These are phyloP conservation scores for Dacryopinax spathularia DNA, from an alignment of 768 basidiomycete genomes.

Conservation along the genomic window DNA sequence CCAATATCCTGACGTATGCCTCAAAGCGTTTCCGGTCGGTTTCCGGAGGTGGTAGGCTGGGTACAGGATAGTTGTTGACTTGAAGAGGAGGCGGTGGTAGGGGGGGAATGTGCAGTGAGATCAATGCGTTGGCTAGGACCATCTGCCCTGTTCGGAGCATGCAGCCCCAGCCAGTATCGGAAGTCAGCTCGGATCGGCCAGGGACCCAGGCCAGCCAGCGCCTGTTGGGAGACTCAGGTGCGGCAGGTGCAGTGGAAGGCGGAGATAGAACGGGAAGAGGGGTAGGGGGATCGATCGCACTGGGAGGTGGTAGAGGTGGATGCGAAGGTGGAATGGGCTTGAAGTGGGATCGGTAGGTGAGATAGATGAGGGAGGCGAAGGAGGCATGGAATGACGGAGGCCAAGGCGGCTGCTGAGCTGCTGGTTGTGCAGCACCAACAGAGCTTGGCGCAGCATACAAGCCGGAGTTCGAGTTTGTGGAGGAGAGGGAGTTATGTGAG, in stretches of 20 bases:
- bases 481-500: constrained; percentile 30
- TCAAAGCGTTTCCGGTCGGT: not conserved
- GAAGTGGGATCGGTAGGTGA: constrained; percentile 85
- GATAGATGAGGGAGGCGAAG: constrained; percentile 77
- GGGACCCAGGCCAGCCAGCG: constrained; percentile 51
- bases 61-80: not conserved
- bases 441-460: constrained; percentile 34
- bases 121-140: constrained; percentile 64
- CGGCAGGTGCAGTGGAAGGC: constrained; percentile 13
- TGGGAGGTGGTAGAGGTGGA: constrained; percentile 29
- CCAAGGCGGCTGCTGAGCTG: constrained; percentile 40
- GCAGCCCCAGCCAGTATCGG: constrained; percentile 79
- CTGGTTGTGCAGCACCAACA: constrained; percentile 27
- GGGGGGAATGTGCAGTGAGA: constrained; percentile 45
- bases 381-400: constrained; percentile 75
- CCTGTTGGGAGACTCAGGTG: constrained; percentile 31
- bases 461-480: constrained; percentile 25
- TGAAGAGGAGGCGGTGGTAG: not conserved
- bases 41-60: not conserved
- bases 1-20: constrained; percentile 70
- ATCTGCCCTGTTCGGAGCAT: constrained; percentile 83
- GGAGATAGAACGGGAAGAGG: constrained; percentile 14
- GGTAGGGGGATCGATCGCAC: constrained; percentile 26
- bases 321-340: constrained; percentile 51
- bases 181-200: constrained; percentile 40